phyloP scores from a whole-genome alignment of 1,284 basidiomycete genomes.

The Rhodotorula glutinis region DNA sequence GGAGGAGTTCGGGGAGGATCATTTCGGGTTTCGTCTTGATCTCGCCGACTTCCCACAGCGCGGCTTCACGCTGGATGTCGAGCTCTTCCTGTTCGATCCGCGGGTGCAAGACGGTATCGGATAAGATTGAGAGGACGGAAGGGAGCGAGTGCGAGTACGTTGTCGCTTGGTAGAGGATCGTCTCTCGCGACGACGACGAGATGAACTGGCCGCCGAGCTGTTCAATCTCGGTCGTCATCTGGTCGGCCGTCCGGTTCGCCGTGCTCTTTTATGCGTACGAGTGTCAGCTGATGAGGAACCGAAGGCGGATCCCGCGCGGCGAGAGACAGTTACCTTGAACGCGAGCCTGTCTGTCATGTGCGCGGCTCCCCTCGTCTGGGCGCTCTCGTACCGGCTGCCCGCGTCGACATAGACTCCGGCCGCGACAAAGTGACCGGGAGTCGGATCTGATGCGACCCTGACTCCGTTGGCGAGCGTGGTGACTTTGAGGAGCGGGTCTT shows the following conservation, averaged over 20 bases:
- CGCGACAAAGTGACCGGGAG: slow-evolving; percentile 91
- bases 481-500: slow-evolving; percentile 47
- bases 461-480: slow-evolving; percentile 90
- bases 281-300: too few relatives aligned
- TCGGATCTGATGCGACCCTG: slow-evolving; percentile 83
- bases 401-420: slow-evolving; percentile 92
- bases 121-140: slow-evolving; percentile 78
- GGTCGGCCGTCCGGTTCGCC: slow-evolving; percentile 55
- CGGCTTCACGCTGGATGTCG: slow-evolving; percentile 77
- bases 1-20: slow-evolving; percentile 89
- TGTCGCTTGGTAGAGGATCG: slow-evolving; percentile 97
- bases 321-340: slow-evolving; percentile 69
- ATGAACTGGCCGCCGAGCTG: slow-evolving; percentile 87
- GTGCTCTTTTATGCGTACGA: slow-evolving; percentile 49
- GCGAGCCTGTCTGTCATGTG: slow-evolving; percentile 94
- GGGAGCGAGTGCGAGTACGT: slow-evolving; percentile 83
- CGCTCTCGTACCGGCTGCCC: slow-evolving; percentile 85
- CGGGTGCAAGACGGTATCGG: slow-evolving; percentile 84
- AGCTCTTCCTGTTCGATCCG: slow-evolving; percentile 75
- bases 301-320: too few relatives aligned
- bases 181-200: slow-evolving; percentile 85
- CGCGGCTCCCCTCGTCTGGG: slow-evolving; percentile 72
- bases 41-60: slow-evolving; percentile 89
- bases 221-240: slow-evolving; percentile 81
- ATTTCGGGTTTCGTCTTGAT: slow-evolving; percentile 86